Conservation (phyloP, 179 eudicot species). For the Beta lomatogona region DNA sequence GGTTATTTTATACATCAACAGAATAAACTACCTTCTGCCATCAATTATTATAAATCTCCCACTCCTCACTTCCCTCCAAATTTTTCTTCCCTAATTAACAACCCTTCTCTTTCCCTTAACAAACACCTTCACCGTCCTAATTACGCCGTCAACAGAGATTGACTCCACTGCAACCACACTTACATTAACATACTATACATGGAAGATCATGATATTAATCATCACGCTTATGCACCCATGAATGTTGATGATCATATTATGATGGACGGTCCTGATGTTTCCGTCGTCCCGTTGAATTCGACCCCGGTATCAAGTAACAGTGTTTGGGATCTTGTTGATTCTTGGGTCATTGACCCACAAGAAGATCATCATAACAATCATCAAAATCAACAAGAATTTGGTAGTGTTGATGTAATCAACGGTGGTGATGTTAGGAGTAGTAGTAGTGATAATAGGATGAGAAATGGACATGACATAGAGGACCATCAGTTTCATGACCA, state of each 20-base stretch:
- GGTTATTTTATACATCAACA: slow-evolving; percentile 10
- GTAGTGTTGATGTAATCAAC: background rate
- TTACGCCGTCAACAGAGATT: background rate
- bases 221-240: background rate
- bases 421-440: background rate
- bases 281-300: background rate
- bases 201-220: background rate
- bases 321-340: background rate
- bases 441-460: background rate
- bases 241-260: background rate
- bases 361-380: background rate
- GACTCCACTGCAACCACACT: background rate
- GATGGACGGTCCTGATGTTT: background rate
- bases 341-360: background rate
- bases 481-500: background rate
- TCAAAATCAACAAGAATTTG: background rate
- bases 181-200: background rate
- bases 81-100: too few species aligned
- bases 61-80: slow-evolving; percentile 1
- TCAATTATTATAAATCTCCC: background rate
- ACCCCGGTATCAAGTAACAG: too few species aligned
- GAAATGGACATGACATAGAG: background rate
- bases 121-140: background rate
- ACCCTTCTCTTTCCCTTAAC: background rate
- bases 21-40: slow-evolving; percentile 27